phyloP scores from a whole-genome alignment of 306 rosid genomes.

The Purshia tridentata region DNA sequence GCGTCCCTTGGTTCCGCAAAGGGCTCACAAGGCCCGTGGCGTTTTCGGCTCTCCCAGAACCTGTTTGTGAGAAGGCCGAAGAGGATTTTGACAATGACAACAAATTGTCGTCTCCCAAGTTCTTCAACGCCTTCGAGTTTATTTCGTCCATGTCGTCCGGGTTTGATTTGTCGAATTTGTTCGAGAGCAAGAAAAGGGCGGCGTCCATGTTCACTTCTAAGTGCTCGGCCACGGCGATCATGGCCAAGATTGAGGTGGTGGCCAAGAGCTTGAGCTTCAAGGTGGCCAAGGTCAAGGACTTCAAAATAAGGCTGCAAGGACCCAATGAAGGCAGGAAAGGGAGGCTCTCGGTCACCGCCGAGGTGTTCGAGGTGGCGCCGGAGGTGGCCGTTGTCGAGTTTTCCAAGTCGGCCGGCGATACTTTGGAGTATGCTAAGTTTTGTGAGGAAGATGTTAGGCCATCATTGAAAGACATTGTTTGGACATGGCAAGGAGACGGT shows the following conservation, averaged over 20 bases:
- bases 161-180: constrained; percentile 68
- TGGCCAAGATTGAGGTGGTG: constrained; percentile 53
- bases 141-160: constrained; percentile 80
- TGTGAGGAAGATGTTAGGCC: constrained; percentile 70
- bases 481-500: constrained; percentile 82
- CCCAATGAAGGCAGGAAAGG: constrained; percentile 62
- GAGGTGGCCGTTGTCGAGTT: constrained; percentile 71
- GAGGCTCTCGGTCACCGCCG: constrained; percentile 54
- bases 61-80: not conserved
- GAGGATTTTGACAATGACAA: not conserved
- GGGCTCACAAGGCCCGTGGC: constrained; percentile 32
- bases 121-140: constrained; percentile 74
- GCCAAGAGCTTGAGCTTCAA: constrained; percentile 52
- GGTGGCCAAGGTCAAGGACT: constrained; percentile 50
- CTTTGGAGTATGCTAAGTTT: constrained; percentile 64
- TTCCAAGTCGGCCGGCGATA: constrained; percentile 70
- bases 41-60: constrained; percentile 11
- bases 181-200: constrained; percentile 48
- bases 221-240: constrained; percentile 45
- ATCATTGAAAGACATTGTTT: constrained; percentile 72
- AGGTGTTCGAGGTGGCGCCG: constrained; percentile 72
- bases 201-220: constrained; percentile 67
- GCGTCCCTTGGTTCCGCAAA: constrained; percentile 57
- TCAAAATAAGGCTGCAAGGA: constrained; percentile 51
- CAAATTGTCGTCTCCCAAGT: constrained; percentile 47